These are phyloP conservation scores for Pseudonectria buxi DNA, from an alignment of 2,329 filamentous ascomycete species.

Conservation along the genomic window DNA sequence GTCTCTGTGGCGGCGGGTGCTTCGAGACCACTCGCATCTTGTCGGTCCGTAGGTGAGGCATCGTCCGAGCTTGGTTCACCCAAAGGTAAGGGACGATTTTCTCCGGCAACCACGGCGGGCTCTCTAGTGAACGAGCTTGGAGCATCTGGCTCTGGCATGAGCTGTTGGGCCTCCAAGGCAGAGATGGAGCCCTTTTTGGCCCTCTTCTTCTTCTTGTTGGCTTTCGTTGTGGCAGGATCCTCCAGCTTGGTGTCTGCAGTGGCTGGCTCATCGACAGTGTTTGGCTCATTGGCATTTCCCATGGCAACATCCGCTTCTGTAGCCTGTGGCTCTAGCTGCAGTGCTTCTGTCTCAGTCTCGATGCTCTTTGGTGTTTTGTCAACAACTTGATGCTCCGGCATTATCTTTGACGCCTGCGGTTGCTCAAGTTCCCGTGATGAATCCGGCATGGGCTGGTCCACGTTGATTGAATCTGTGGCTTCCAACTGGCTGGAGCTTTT, in stretches of 20 bases:
- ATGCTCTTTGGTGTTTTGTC: no score
- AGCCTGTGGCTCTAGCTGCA: not conserved
- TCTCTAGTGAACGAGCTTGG: not conserved
- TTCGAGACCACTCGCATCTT: no score
- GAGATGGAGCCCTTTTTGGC: conserved; percentile 5
- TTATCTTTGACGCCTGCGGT: not conserved
- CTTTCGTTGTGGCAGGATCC: conserved; percentile 8
- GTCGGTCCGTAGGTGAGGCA: no score
- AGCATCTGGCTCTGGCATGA: conserved; percentile 1
- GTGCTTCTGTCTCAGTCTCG: not conserved
- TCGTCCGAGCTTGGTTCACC: no score
- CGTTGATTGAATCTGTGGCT: not conserved
- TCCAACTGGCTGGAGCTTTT: no score
- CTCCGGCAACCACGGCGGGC: no score
- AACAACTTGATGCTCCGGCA: no score
- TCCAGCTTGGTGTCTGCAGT: not conserved
- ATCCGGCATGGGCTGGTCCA: not conserved
- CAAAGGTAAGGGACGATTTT: no score
- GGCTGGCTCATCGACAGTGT: not conserved
- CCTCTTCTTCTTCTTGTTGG: conserved; percentile 25
- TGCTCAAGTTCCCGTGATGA: not conserved
- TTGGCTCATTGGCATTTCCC: not conserved
- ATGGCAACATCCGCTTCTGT: not conserved
- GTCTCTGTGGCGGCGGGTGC: no score
- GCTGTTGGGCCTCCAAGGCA: conserved; percentile 1